Evolutionary conservation across 768 basidiomycete genomes (phyloP).

Genomic region (Dictyophora rubrovolvata): DNA sequence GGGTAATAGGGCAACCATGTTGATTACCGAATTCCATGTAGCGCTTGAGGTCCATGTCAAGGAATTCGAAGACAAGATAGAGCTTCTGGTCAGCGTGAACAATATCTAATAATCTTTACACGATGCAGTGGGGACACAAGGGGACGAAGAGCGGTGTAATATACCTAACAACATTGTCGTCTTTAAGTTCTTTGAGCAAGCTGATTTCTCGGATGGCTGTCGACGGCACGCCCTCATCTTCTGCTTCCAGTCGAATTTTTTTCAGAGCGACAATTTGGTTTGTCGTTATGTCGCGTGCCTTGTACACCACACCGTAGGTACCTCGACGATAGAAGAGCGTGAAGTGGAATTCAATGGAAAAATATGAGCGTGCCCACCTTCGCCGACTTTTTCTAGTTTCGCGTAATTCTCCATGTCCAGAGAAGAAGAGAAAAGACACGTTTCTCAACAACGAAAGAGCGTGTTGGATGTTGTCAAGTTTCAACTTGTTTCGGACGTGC

Average conservation of each 20-base stretch:
- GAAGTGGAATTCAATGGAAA: neutral
- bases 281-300: constrained; percentile 73
- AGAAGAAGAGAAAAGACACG: neutral
- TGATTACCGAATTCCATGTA: constrained; percentile 89
- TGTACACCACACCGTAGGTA: constrained; percentile 98
- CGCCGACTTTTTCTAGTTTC: constrained; percentile 92
- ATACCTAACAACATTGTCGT: constrained; percentile 91
- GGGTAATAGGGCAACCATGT: constrained; percentile 58
- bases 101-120: constrained; percentile 78
- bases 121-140: neutral
- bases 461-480: neutral
- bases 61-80: constrained; percentile 95
- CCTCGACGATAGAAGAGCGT: constrained; percentile 36
- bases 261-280: constrained; percentile 90
- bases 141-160: constrained; percentile 14
- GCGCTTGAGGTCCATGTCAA: constrained; percentile 92
- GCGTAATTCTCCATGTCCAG: constrained; percentile 58
- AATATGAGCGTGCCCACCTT: constrained; percentile 35
- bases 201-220: constrained; percentile 98
- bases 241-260: constrained; percentile 96
- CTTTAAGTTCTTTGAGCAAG: constrained; percentile 90
- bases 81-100: constrained; percentile 96
- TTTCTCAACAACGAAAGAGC: neutral
- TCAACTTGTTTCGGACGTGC: neutral
- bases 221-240: constrained; percentile 97